phyloP scores from a whole-genome alignment of 768 basidiomycete genomes.

The Trametes coccinea region DNA sequence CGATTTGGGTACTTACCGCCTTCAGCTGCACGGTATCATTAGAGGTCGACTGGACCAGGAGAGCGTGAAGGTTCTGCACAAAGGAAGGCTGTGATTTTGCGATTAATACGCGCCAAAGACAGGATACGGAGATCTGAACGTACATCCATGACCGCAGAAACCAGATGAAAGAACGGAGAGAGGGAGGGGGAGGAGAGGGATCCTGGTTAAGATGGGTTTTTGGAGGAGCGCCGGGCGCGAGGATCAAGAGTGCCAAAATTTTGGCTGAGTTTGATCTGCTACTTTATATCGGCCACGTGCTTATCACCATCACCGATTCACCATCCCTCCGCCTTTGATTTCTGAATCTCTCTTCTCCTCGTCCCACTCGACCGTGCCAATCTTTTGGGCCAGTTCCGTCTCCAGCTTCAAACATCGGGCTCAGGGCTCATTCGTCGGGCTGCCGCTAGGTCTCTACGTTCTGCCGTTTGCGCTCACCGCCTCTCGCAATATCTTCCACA shows the following conservation, averaged over 20 bases:
- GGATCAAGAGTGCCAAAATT: conserved; percentile 24
- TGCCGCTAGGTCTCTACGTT: no score
- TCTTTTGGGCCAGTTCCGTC: background rate
- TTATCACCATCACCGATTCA: conserved; percentile 8
- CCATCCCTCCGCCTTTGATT: no score
- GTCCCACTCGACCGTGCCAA: background rate
- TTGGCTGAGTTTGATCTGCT: conserved; percentile 27
- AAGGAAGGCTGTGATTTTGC: conserved; percentile 54
- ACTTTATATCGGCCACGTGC: conserved; percentile 18
- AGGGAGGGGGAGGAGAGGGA: conserved; percentile 5
- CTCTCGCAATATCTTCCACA: no score
- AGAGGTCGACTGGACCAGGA: conserved; percentile 82
- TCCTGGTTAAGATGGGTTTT: conserved; percentile 8
- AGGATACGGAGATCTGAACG: background rate
- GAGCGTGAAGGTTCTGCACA: conserved; percentile 78
- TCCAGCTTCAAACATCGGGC: background rate
- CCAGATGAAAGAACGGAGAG: background rate
- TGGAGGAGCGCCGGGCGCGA: conserved; percentile 9
- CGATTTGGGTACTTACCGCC: conserved; percentile 57
- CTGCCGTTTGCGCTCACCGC: no score
- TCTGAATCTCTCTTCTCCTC: background rate
- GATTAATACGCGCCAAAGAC: background rate
- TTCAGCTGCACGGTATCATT: conserved; percentile 90
- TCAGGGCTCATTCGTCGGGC: background rate
- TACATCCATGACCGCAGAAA: conserved; percentile 19